Evolutionary conservation across 2,329 filamentous ascomycete genomes (phyloP), one percentile per base, ranked within the genome.

Genomic region (Neoscytalidium dimidiatum): DNA sequence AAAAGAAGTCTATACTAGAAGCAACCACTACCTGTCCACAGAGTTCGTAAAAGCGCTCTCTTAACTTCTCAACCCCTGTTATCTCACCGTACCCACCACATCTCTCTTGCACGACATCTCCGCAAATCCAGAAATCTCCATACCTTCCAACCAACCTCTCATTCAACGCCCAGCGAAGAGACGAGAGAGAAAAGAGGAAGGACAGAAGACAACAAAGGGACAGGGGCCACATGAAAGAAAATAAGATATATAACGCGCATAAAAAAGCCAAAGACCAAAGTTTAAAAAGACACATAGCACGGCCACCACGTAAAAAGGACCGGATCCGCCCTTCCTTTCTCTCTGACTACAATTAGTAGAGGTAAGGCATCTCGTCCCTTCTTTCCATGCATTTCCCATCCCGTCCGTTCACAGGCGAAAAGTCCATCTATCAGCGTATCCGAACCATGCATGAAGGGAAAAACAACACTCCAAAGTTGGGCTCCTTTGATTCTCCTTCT

Each of bases 101-200:
- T 46, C 13, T 11, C 41, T 38, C 11, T 60, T 21, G 3, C 35
- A 41, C 17, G 21, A 19, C 14, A 26, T 52, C 29, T 52, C 46
- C 23, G 28, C 29, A 13, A n/a, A 9, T 17, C 38, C n/a, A n/a
- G n/a, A n/a, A 19, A 31, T 33, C 48, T 9, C 23, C 9, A 35
- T 8, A n/a, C 57, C n/a, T 38, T n/a, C 29, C 28, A 4, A 13
- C 33, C 13, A 28, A 21, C 28, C 28, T 17, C 33, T 26, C 23
- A 17, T 8, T 46, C 38, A 60, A 60, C 56, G 56, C 38, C 38
- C 52, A 57, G 52, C 52, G 52, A 57, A 57, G 35, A 43, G 35
- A 41, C n/a, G n/a, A 19, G 8, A 26, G 28, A 28, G 33, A 46
- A 29, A 31, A 21, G 38, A 21, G 53, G 53, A 17, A 29, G 29